A percentile compares a stretch with the other conserved stretches of the same genome.
phyloP scores from a whole-genome alignment of 2,329 filamentous ascomycete genomes.

The Apiospora pterosperma region DNA sequence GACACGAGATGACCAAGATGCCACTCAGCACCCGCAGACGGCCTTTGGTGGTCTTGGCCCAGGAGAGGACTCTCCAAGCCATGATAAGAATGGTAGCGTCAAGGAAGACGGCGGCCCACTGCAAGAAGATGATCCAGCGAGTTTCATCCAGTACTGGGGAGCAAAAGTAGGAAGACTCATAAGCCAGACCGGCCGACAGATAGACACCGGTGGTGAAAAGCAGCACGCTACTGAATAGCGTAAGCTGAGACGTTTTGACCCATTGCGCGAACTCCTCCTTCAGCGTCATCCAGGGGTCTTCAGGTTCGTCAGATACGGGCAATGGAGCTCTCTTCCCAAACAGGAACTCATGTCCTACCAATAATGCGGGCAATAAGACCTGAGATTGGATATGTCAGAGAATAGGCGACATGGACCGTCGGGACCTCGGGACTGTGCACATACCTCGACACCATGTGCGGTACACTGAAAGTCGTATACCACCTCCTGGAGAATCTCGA shows the following conservation, averaged over 20 bases:
- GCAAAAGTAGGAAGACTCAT: conserved; percentile 50
- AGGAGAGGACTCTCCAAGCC: conserved; percentile 48
- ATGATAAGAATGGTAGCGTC: conserved; percentile 46
- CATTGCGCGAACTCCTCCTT: conserved; percentile 46
- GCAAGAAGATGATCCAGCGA: conserved; percentile 34
- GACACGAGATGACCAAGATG: conserved; percentile 38
- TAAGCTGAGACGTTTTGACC: conserved; percentile 39
- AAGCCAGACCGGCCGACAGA: conserved; percentile 33
- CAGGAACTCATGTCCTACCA: conserved; percentile 43
- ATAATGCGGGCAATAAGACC: conserved; percentile 44
- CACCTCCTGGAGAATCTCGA: conserved; percentile 46
- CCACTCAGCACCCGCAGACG: conserved; percentile 43
- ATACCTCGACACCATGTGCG: conserved; percentile 45
- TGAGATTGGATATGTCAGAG: conserved; percentile 16
- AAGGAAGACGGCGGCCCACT: conserved; percentile 41
- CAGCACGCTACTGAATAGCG: conserved; percentile 32
- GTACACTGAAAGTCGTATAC: conserved; percentile 49
- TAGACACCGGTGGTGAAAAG: conserved; percentile 42
- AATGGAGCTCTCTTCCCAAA: conserved; percentile 28
- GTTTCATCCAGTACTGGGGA: conserved; percentile 38
- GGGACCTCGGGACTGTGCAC: background rate
- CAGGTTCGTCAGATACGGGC: conserved; percentile 41
- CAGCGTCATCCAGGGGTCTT: conserved; percentile 38
- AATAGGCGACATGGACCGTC: background rate
- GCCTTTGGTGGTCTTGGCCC: conserved; percentile 44